Evolutionary conservation across 2,329 filamentous ascomycete species (phyloP).

Genomic region (Diaporthe ilicicola): DNA sequence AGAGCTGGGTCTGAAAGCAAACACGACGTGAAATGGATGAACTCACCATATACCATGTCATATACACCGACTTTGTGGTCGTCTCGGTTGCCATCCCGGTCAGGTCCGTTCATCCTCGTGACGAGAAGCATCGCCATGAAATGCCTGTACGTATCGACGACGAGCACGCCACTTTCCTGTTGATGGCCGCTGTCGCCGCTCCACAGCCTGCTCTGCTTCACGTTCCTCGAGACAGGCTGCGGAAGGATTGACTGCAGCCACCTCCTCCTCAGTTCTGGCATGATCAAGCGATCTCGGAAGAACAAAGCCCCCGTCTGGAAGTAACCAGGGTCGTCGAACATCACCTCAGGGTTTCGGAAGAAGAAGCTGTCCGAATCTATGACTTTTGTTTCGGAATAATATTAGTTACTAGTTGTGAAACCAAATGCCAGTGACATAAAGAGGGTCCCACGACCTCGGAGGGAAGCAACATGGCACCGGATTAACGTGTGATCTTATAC

Average conservation of each 20-base stretch:
- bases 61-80: slow-evolving; percentile 49
- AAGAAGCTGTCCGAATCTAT: slow-evolving; percentile 56
- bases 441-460: neutral
- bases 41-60: slow-evolving; percentile 54
- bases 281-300: slow-evolving; percentile 54
- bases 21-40: neutral
- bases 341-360: slow-evolving; percentile 49
- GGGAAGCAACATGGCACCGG: neutral
- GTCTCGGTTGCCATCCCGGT: slow-evolving; percentile 50
- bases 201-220: slow-evolving; percentile 48
- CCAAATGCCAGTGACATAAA: neutral
- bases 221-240: slow-evolving; percentile 50
- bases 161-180: slow-evolving; percentile 56
- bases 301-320: slow-evolving; percentile 52
- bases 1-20: neutral
- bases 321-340: slow-evolving; percentile 54
- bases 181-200: slow-evolving; percentile 47
- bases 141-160: slow-evolving; percentile 56
- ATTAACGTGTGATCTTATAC: neutral
- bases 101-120: slow-evolving; percentile 51
- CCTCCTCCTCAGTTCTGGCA: slow-evolving; percentile 46
- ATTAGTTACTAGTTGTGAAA: neutral
- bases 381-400: slow-evolving; percentile 34
- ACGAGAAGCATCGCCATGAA: slow-evolving; percentile 53
- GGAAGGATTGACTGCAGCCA: slow-evolving; percentile 54